Percentiles rank a stretch among this genome's conserved stretches.
Conservation (phyloP, 192 early-diverging fungal species). For the Coemansia sp. region DNA sequence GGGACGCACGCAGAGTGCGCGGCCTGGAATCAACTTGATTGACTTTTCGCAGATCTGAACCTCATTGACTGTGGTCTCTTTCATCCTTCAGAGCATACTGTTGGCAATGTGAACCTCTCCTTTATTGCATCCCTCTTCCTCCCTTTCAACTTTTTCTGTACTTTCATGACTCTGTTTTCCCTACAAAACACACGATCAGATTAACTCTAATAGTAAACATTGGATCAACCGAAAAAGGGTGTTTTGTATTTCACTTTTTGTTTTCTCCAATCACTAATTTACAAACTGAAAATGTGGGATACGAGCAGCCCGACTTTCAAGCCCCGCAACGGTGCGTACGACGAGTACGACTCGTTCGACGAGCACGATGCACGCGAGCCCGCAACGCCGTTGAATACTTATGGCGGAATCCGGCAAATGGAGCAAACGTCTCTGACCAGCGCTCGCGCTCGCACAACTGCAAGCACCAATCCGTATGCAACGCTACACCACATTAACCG, state of each 20-base stretch:
- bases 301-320: slow-evolving; percentile 12
- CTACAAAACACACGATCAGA: too few species aligned
- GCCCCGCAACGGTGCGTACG: slow-evolving; percentile 2
- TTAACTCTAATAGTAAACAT: too few species aligned
- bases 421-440: slow-evolving; percentile 46
- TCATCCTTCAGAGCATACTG: too few species aligned
- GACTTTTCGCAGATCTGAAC: slow-evolving; percentile 27
- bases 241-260: too few species aligned
- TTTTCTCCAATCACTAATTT: too few species aligned
- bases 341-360: slow-evolving; percentile 43
- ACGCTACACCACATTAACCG: slow-evolving; percentile 48
- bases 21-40: slow-evolving; percentile 43
- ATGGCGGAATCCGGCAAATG: slow-evolving; percentile 45
- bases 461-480: slow-evolving; percentile 31
- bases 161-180: background rate
- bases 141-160: background rate
- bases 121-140: too few species aligned
- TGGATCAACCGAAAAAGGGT: too few species aligned
- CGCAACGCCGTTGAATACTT: slow-evolving; percentile 21
- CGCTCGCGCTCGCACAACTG: slow-evolving; percentile 19
- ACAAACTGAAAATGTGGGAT: slow-evolving; percentile 30
- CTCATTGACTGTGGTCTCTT: background rate
- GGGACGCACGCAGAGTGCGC: slow-evolving; percentile 46
- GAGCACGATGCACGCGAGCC: slow-evolving; percentile 8
- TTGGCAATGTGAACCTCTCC: too few species aligned